Evolutionary conservation across 2,329 filamentous ascomycete species (phyloP), one percentile per base, ranked within the genome.

Genomic region (Talaromyces sp.): DNA sequence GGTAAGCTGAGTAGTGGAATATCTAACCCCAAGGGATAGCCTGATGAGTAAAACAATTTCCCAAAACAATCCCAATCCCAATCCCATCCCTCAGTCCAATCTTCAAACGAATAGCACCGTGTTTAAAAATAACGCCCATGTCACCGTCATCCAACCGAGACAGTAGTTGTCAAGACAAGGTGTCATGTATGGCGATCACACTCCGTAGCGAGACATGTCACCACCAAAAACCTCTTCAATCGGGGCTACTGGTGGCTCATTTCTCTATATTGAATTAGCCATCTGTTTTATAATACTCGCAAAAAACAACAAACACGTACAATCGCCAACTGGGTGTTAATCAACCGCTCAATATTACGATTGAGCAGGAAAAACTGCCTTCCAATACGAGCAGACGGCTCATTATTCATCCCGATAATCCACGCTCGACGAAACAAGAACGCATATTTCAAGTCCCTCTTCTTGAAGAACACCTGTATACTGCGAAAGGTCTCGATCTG

Each of bases 331-430:
- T 53, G 49, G 1, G 25, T 31, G 7, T 53, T 53, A 17, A 53
- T 53, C 49, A 53, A 53, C 25, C 49, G 49, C 27, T 53, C 49
- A 31, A 53, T 53, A 53, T 53, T 53, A 31, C 49, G 49, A 53
- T 53, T 53, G 27, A 53, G 13, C 15, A 53, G 8, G 1, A 29
- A 53, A n/a, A 53, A 31, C 15, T 53, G 49, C 17, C 49, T 15
- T 15, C 13, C 49, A 53, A 53, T 11, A 19, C 49, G 49, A 29
- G 15, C 49, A 11, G 6, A 5, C 1, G 49, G 49, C 27, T 53
- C 49, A n/a, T 31, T 53, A 5, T 53, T 53, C 49, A 53, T 53
- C 1, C 49, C 49, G 2, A 29, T 19, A n/a, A 53, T 53, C 49
- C 49, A 53, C 2, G 49, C 49, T 11, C 49, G 49, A 53, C 49